Base-by-base conservation (phyloP, 805 yeast genomes). In the Saccharomyces jurei region DNA sequence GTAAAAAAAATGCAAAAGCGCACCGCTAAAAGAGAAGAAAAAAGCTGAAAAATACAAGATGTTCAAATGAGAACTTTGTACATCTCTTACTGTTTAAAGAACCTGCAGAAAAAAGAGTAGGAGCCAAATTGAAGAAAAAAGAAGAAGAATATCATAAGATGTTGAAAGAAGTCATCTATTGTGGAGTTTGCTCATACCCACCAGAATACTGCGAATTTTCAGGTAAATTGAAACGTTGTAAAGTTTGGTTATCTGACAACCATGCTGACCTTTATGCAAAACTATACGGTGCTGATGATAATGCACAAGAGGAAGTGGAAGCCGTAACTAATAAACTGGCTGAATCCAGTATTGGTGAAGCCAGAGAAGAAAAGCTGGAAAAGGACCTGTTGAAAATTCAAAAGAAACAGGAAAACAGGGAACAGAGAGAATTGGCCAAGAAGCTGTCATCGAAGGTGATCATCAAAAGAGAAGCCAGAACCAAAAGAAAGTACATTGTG, bases 191-290 rank as follows among this genome's bases (percentile, higher is more conserved):
- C 68, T 73, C 89, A 1, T 84, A 80, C 66, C 96, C 96, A n/a
- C 89, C 89, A 3, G 96, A 83, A 55, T 91, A 84, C 73, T 91
- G 98, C 74, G 97, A 92, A 68, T 91, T 91, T 67, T 94, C 96
- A 11, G 87, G 86, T 49, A 74, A 83, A 28, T 78, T 87, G 70
- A 85, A 84, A 66, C 82, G 88, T 66, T 91, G 98, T 73, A 89
- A 87, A 63, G 82, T 79, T 25, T 89, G 97, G 96, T 77, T 92
- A 48, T 74, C 79, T 54, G 81, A 79, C 46, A 74, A 77, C 50
- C 77, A 89, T 61, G 71, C 75, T 1, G 86, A 80, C 14, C 66
- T 86, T 44, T 91, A 68, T 63, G 74, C 77, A 30, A 69, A 78
- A 58, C 70, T 88, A 47, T 90, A 91, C 71, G 66, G 67, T 13